Evolutionary conservation across 2,329 filamentous ascomycete species (phyloP), one percentile per base, ranked within the genome.

Genomic region (Trichoderma sp.): DNA sequence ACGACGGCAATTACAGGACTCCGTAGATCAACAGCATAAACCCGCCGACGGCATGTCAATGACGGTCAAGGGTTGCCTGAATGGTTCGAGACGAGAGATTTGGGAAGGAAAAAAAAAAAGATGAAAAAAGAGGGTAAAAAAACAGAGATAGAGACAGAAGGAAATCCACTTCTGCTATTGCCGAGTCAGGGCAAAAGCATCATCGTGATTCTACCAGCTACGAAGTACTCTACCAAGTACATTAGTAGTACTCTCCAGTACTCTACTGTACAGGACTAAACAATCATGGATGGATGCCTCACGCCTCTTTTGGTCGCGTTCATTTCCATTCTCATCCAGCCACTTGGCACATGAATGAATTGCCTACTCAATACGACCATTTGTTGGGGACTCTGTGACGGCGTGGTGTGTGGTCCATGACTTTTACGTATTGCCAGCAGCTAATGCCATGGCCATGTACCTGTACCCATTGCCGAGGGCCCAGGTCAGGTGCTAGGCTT

Each of bases 381-480:
- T 60, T 48, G 39, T 10, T 22, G 57, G 58, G 42, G 42, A 50
- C 22, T 34, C 27, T 29, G 39, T 60, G 58, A 60, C 58, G 58
- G 39, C 58, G 58, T 60, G 39, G 39, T 60, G 58, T 60, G 58
- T 60, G 58, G 57, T 48, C 29, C 29, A 29, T 57, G 58, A 22
- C 58, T 60, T 35, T 60, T 60, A 60, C 39, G 58, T 60, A 60
- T 48, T 48, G 42, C 22, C 42, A 58, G 54, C 54, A 58, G 13
- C 54, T 58, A 25, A 37, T 58, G 35, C 54, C 15, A 25, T 22
- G 22, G 35, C 54, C 42, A 48, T 22, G 42, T 48, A 58, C 53
- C 35, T 57, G 32, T 57, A 37, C 32, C 3, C 34, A 19, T n/a
- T 48, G 22, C 50, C 45, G 59, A 63, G 42, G 45, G 59, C 19